Evolutionary conservation across 208 protist genomes (phyloP).

Genomic region (Trypanosoma grayi): DNA sequence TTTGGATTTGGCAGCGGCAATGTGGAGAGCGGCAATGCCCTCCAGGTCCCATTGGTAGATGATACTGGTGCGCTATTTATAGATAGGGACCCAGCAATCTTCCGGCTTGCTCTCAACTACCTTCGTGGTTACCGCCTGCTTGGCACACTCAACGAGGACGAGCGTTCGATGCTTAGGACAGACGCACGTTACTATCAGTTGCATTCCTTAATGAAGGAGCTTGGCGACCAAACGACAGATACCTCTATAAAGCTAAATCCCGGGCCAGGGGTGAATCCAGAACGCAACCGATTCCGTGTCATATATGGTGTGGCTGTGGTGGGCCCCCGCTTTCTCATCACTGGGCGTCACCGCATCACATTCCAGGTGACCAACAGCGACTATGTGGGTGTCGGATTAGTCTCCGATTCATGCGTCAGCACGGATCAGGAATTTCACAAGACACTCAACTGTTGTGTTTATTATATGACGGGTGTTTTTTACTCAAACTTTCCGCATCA

Average conservation of each 20-base stretch:
- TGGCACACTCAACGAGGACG: constrained; percentile 62
- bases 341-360: constrained; percentile 77
- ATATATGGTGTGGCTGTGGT: constrained; percentile 81
- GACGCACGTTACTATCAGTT: constrained; percentile 84
- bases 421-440: constrained; percentile 89
- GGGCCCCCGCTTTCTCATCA: constrained; percentile 71
- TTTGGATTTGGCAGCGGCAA: constrained; percentile 12
- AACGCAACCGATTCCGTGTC: constrained; percentile 76
- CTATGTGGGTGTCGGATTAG: constrained; percentile 88
- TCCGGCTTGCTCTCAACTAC: constrained; percentile 81
- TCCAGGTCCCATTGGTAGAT: constrained; percentile 45
- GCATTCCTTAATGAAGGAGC: constrained; percentile 39
- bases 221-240: constrained; percentile 37
- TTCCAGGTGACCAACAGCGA: constrained; percentile 73
- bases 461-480: constrained; percentile 93
- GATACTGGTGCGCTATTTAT: constrained; percentile 67
- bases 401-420: constrained; percentile 75
- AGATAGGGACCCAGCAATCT: constrained; percentile 80
- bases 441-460: constrained; percentile 82
- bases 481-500: constrained; percentile 90
- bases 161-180: constrained; percentile 52
- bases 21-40: not conserved
- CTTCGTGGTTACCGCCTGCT: constrained; percentile 79
- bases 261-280: constrained; percentile 71
- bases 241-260: constrained; percentile 35